These are phyloP conservation scores for Paxillus rubicundulus DNA, from an alignment of 768 basidiomycete genomes.

Conservation along the genomic window DNA sequence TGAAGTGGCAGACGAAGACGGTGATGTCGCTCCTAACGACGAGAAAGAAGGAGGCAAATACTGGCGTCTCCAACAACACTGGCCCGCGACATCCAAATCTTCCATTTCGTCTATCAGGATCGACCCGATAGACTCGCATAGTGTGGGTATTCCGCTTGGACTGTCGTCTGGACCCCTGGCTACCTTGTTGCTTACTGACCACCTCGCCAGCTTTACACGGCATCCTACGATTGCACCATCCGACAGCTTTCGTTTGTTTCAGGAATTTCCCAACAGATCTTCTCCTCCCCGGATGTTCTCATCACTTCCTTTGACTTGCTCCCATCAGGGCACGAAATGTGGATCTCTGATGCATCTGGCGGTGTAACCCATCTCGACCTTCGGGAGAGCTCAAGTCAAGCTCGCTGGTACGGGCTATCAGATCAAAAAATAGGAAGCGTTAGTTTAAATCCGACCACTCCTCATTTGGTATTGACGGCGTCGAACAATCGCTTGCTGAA, in stretches of 20 bases:
- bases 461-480: conserved; percentile 67
- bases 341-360: conserved; percentile 75
- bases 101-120: conserved; percentile 78
- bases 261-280: conserved; percentile 69
- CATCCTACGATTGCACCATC: conserved; percentile 78
- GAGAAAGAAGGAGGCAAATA: conserved; percentile 65
- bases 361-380: conserved; percentile 76
- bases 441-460: conserved; percentile 72
- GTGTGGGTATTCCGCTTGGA: conserved; percentile 40
- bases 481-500: conserved; percentile 72
- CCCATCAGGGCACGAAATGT: conserved; percentile 73
- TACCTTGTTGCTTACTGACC: neutral
- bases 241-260: conserved; percentile 71
- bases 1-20: conserved; percentile 67
- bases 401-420: conserved; percentile 61
- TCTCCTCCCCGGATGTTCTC: conserved; percentile 52
- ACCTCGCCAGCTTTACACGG: conserved; percentile 63
- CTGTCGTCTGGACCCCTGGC: neutral
- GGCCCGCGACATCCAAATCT: conserved; percentile 78
- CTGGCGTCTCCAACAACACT: conserved; percentile 79
- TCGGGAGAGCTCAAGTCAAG: conserved; percentile 54
- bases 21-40: conserved; percentile 36
- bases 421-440: conserved; percentile 75
- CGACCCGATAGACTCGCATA: conserved; percentile 73
- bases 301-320: conserved; percentile 71